Conservation (phyloP, 495 filamentous ascomycete genomes). For the Bacidia rubella region DNA sequence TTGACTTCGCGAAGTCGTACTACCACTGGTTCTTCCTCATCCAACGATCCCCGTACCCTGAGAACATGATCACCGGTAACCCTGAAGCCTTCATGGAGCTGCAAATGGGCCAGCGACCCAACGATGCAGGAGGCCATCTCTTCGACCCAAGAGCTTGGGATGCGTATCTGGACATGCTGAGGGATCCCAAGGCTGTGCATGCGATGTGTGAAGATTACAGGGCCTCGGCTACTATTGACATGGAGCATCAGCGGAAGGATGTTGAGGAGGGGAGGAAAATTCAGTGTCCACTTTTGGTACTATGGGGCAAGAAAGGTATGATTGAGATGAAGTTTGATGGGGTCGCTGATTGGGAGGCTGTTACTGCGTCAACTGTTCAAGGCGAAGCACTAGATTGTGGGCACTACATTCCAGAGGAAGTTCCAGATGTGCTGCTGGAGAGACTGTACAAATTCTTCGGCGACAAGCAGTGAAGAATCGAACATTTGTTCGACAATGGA, state of each 20-base stretch:
- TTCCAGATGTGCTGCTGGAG: conserved; percentile 23
- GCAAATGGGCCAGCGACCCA: conserved; percentile 16
- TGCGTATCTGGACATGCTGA: conserved; percentile 21
- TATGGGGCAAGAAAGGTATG: conserved; percentile 26
- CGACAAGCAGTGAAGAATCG: conserved; percentile 2
- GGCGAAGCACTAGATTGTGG: conserved; percentile 24
- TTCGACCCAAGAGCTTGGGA: conserved; percentile 16
- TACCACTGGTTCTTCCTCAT: conserved; percentile 35
- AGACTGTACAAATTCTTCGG: conserved; percentile 22
- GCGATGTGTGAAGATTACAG: conserved; percentile 33
- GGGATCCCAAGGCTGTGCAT: conserved; percentile 20
- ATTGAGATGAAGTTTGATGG: conserved; percentile 26
- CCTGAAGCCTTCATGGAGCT: conserved; percentile 15
- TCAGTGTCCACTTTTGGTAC: conserved; percentile 24
- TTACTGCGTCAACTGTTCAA: conserved; percentile 18
- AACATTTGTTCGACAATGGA: neutral
- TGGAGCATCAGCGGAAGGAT: conserved; percentile 26
- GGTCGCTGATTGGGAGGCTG: conserved; percentile 24
- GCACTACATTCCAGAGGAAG: conserved; percentile 32
- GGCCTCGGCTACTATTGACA: conserved; percentile 25
- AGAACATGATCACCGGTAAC: conserved; percentile 20
- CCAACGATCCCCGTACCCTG: conserved; percentile 25
- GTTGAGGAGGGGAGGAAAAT: conserved; percentile 20
- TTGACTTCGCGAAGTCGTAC: conserved; percentile 24
- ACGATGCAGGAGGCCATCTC: neutral